Base-by-base conservation (phyloP, 2,329 filamentous ascomycete genomes). In the Penicillium sp. region DNA sequence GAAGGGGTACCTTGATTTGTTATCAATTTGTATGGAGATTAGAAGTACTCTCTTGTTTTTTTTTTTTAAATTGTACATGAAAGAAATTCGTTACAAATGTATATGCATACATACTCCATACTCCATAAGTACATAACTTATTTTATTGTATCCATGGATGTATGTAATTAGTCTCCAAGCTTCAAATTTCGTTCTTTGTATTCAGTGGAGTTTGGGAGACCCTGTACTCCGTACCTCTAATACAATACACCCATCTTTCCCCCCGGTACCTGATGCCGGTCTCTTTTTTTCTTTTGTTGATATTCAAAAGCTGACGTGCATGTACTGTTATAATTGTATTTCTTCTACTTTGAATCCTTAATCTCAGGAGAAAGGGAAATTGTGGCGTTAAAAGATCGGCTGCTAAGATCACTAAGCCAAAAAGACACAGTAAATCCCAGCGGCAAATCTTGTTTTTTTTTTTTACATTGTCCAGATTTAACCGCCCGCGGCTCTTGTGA, bases 321-420 rank as follows among this genome's bases (percentile, higher is more conserved):
- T 22, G 22, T 22, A 22, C 22, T 22, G 22, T 22, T 22, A 22
- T 22, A 22, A 22, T 22, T 22, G 22, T 22, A 22, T 22, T 4
- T 3, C 4, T 4, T 3, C 4, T 22, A 22, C 22, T 22, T 22
- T 22, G 22, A 22, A 22, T 4, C 22, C 37, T 22, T 8, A 17
- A 36, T 25, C 28, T 41, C 31, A 50, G 31, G 31, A 35, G 49
- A 36, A 50, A 25, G n/a, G 26, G 40, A 51, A 45, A 51, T 55
- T 55, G 53, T 45, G 53, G 52, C 52, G 37, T 38, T 54, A 17
- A 26, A 22, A 35, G 53, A 55, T 55, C 53, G 53, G 47, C 46
- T 51, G 28, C 47, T 55, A 41, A 30, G 40, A 35, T 35, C 53
- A 51, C 47, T 51, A 55, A 28, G 26, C 31, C 12, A 51, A 50